These are phyloP conservation scores for Prosopis cineraria DNA, from an alignment of 306 rosid genomes.

Conservation along the genomic window DNA sequence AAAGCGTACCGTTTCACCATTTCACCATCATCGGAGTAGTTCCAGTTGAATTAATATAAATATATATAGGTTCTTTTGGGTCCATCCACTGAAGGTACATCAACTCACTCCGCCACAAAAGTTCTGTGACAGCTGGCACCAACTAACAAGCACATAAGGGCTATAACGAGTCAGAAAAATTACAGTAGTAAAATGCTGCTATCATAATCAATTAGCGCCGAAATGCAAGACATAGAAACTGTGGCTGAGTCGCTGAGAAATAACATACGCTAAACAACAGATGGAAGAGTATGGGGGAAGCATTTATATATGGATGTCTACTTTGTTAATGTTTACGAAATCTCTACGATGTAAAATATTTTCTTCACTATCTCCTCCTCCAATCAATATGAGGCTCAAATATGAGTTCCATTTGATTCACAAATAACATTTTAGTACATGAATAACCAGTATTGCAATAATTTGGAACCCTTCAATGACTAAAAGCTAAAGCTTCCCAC, in stretches of 20 bases:
- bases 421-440: background rate
- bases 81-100: conserved; percentile 90
- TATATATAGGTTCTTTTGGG: conserved; percentile 73
- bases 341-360: background rate
- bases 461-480: background rate
- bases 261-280: background rate
- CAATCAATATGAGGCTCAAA: background rate
- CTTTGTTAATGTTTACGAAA: background rate
- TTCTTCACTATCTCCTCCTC: background rate
- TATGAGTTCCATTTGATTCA: background rate
- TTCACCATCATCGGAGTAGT: conserved; percentile 97
- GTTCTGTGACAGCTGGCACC: conserved; percentile 98
- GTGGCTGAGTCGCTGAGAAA: background rate
- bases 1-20: conserved; percentile 81
- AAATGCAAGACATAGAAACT: conserved; percentile 8
- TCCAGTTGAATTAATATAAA: conserved; percentile 92
- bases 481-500: background rate
- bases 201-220: background rate
- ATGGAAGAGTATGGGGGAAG: background rate
- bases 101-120: conserved; percentile 83
- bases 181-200: background rate
- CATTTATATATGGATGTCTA: background rate
- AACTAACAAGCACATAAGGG: conserved; percentile 61
- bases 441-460: background rate
- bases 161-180: conserved; percentile 31